phyloP scores from a whole-genome alignment of 768 basidiomycete species.

The Russula abietina region DNA sequence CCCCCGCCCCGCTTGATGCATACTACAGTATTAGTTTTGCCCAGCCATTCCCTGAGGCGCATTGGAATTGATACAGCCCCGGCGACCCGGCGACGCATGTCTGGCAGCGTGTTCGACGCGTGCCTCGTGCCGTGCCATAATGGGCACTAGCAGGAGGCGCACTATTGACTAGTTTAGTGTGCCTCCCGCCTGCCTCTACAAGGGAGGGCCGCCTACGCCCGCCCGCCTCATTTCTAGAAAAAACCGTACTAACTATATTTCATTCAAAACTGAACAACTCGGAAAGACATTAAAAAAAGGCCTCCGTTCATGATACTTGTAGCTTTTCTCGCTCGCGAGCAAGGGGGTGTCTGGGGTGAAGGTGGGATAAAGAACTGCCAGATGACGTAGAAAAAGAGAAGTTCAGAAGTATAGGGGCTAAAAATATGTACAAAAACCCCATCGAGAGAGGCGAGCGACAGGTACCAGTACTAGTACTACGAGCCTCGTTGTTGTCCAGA shows the following conservation, averaged over 20 bases:
- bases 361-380: background rate
- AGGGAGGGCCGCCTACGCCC: too few relatives aligned
- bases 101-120: conserved; percentile 21
- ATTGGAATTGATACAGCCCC: background rate
- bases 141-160: background rate
- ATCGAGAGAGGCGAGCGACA: background rate
- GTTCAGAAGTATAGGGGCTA: background rate
- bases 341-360: too few relatives aligned
- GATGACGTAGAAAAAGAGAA: conserved; percentile 14
- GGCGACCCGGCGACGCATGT: conserved; percentile 3
- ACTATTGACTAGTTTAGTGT: conserved; percentile 4
- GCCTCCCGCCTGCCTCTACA: background rate
- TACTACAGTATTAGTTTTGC: background rate
- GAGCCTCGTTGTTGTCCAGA: conserved; percentile 13
- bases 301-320: background rate
- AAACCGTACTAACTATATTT: background rate
- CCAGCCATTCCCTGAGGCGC: background rate
- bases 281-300: background rate
- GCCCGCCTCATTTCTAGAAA: background rate
- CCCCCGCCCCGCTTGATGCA: too few relatives aligned
- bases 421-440: background rate
- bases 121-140: conserved; percentile 12
- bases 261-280: background rate
- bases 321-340: background rate
- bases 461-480: conserved; percentile 9